Evolutionary conservation across 495 filamentous ascomycete species (phyloP), one percentile per base, ranked within the genome.

Genomic region (Trypethelium eluteriae): DNA sequence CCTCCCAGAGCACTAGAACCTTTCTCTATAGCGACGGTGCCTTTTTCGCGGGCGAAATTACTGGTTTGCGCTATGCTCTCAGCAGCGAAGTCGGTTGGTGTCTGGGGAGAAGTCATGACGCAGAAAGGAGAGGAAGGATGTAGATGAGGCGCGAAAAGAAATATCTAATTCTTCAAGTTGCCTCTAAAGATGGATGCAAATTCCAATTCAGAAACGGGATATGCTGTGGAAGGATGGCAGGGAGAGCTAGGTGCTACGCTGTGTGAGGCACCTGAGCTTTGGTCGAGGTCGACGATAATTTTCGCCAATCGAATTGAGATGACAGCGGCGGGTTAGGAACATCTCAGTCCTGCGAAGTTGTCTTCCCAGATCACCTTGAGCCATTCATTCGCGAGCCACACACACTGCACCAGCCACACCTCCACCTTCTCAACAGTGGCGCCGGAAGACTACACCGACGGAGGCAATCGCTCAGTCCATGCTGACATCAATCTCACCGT

Each of bases 1-100:
- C 53, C 32, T 59, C 53, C 53, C 0, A 59, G 53, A 7, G 53
- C 53, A n/a, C 32, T 59, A 74, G 81, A 83, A 70, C 84, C 75
- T 67, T 76, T 79, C 70, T 73, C 75, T 66, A 68, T 70, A 74
- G 68, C 72, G 70, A 78, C 77, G 77, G 25, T 36, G 53, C 53
- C 36, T 14, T 59, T 59, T 59, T 59, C 53, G 34, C 32, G 53
- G 32, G 53, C 53, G 53, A 59, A 6, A 36, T 59, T 36, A 32
- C 7, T 36, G 53, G 53, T 36, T 59, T 59, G 53, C 36, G 53
- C 53, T 59, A 59, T 59, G 14, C 53, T 59, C 25, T 59, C 53
- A 18, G 53, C 53, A 36, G 53, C 53, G 14, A 9, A 10, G 25
- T 59, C 25, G 3, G 53, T 35, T 36, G 32, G 25, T 18, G 25